Conservation (phyloP, 1,284 basidiomycete genomes). For the Porogramme epimiltina region DNA sequence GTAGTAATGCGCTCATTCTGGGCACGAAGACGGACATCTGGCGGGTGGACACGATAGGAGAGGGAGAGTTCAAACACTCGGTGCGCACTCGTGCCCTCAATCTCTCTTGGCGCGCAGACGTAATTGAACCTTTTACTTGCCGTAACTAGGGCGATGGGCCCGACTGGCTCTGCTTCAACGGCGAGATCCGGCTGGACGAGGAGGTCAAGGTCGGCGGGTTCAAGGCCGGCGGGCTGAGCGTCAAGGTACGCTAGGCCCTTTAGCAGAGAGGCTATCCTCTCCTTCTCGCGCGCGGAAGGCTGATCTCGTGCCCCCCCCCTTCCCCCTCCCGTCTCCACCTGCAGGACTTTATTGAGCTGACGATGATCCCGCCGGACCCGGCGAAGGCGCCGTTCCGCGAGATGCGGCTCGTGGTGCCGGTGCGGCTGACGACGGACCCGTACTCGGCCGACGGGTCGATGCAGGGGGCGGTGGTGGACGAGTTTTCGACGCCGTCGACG, state of each 20-base stretch:
- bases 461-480: constrained; percentile 18
- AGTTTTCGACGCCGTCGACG: constrained; percentile 27
- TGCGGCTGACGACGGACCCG: constrained; percentile 67
- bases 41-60: constrained; percentile 63
- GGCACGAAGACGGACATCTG: constrained; percentile 69
- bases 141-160: constrained; percentile 54
- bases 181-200: constrained; percentile 55
- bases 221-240: constrained; percentile 62
- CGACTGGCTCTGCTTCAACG: constrained; percentile 60
- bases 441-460: constrained; percentile 45
- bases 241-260: constrained; percentile 52
- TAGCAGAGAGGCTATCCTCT: not conserved
- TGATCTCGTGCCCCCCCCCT: constrained; percentile 1
- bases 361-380: constrained; percentile 57
- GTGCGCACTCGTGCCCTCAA: too few relatives aligned
- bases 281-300: not conserved
- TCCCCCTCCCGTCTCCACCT: not conserved
- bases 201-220: constrained; percentile 58
- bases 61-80: constrained; percentile 57
- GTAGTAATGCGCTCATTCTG: constrained; percentile 29
- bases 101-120: not conserved
- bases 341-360: constrained; percentile 66
- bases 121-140: too few relatives aligned
- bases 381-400: constrained; percentile 57
- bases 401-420: constrained; percentile 57